These are phyloP conservation scores for Brassica balearica DNA, from an alignment of 441 rosid species.

Conservation along the genomic window DNA sequence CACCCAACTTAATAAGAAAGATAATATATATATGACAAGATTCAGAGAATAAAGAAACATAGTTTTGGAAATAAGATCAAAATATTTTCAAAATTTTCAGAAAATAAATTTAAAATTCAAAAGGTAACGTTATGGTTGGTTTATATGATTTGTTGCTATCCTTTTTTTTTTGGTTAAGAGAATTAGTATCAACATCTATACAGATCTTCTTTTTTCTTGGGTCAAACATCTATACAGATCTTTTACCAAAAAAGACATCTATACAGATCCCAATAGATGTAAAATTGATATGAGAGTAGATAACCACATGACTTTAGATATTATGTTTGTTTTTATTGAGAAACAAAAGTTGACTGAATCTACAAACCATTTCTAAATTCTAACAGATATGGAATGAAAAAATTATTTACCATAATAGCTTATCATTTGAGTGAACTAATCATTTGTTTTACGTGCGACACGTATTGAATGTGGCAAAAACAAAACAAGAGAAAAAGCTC, in stretches of 20 bases:
- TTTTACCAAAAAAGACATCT: no score
- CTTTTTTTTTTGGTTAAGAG: background rate
- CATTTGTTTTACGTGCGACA: background rate
- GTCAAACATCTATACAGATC: no score
- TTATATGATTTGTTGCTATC: background rate
- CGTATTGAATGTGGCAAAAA: slow-evolving; percentile 17
- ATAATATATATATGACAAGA: background rate
- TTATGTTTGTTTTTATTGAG: no score
- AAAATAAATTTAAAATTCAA: background rate
- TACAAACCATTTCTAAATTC: background rate
- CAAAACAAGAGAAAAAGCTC: background rate
- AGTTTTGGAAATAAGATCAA: background rate
- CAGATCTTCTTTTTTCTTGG: no score
- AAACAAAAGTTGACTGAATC: background rate
- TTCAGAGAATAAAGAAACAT: background rate
- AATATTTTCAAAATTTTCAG: background rate
- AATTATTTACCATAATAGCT: background rate
- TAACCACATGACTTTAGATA: no score
- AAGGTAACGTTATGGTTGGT: background rate
- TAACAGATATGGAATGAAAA: background rate
- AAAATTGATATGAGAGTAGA: background rate
- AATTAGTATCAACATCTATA: background rate
- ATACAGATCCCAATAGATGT: background rate
- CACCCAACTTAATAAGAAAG: slow-evolving; percentile 16
- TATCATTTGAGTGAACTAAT: background rate